Conservation (phyloP, 2,329 filamentous ascomycete species). For the Aspergillus niger region DNA sequence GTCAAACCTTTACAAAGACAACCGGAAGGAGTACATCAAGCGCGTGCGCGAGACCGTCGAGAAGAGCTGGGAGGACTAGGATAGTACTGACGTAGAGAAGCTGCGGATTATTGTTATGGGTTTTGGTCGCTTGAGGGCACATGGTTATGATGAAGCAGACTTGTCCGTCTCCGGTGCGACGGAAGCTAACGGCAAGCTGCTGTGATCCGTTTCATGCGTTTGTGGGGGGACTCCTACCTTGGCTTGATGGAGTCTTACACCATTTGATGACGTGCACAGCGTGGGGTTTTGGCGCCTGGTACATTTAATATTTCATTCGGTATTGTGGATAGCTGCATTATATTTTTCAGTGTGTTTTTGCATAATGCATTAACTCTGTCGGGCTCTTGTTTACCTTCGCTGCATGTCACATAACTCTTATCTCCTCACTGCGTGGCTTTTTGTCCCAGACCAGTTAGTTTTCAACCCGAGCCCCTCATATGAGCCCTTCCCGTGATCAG, state of each 20-base stretch:
- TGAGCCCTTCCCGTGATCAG: not conserved
- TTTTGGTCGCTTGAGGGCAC: constrained; percentile 13
- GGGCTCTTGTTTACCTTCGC: not conserved
- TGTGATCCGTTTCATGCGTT: constrained; percentile 11
- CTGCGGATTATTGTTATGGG: constrained; percentile 1
- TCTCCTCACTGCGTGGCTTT: not conserved
- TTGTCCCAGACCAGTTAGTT: too few relatives aligned
- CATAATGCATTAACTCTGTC: constrained; percentile 21
- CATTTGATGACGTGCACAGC: constrained; percentile 43
- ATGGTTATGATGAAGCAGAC: constrained; percentile 13
- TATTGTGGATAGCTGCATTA: constrained; percentile 28
- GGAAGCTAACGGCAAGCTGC: constrained; percentile 9
- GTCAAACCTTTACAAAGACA: constrained; percentile 97
- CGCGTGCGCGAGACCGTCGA: constrained; percentile 94
- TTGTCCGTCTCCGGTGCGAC: constrained; percentile 10
- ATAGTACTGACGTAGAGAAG: not conserved
- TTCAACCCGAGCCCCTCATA: not conserved
- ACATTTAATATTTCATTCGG: constrained; percentile 21
- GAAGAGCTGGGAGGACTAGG: constrained; percentile 96
- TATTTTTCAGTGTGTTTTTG: constrained; percentile 17
- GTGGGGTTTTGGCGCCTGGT: constrained; percentile 47
- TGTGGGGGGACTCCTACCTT: constrained; percentile 18
- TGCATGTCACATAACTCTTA: constrained; percentile 5
- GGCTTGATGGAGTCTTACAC: constrained; percentile 16
- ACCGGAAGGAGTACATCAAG: constrained; percentile 94